Base-by-base conservation (phyloP, 345 rosid species). In the Pugionium dolabratum region DNA sequence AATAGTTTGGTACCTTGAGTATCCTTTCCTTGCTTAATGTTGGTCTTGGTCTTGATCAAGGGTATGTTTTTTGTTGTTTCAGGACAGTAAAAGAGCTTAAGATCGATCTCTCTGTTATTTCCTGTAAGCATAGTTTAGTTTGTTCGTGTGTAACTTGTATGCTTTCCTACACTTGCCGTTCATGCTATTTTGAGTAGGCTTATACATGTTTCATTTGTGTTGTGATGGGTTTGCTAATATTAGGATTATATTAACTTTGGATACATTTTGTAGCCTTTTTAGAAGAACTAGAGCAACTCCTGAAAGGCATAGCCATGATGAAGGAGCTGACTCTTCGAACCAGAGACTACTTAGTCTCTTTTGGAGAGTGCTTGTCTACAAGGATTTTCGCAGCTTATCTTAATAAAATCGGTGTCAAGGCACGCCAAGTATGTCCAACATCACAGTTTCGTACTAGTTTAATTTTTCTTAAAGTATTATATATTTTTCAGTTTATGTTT, bases 281-380 rank as follows among this genome's bases (percentile, higher is more conserved):
- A 60, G 93, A 85, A 63, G 91, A 89, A 72, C 65, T 94, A 66
- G 91, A 91, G 79, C 97, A 91, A 74, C 95, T 94, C 44, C 69
- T 94, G 64, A 94, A 88, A 75, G 97, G 97, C 66, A 84, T 94
- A 68, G 93, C 99, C 39, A 84, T 88, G 96, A 85, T 91, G 97
- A 94, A 87, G 76, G 99, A 94, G 70, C 76, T 94, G 62, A 94
- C 99, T 67, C 85, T 77, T 63, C 82, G 96, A 32, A 86, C 96
- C 4, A 84, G 63, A 78, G 97, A 91, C 74, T 88, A 90, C 73
- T 68, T 94, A 26, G 99, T 91, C 80, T 94, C 99, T 34, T 94
- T 94, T 79, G 99, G 99, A 66, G 99, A 94, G 77, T 91, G 99
- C 77, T 70, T 94, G 93, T 90, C 96, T 47, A 94, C 99, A 0